Conservation (phyloP, 176 grass and related monocot species). For the Rhynchospora breviuscula region DNA sequence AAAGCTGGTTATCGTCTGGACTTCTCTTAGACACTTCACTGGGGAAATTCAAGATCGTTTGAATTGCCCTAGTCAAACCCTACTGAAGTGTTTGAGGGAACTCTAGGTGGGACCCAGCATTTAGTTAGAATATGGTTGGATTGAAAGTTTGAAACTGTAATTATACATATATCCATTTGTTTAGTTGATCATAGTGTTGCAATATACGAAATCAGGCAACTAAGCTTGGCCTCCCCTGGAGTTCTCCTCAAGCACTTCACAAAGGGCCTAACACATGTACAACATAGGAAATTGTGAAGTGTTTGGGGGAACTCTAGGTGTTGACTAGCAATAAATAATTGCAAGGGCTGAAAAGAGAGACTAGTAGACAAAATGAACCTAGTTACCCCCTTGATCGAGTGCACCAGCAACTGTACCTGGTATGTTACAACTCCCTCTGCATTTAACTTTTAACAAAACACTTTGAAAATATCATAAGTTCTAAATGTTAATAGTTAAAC, state of each 20-base stretch:
- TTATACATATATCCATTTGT: not conserved
- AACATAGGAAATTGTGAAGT: constrained; percentile 25
- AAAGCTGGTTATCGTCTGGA: constrained; percentile 24
- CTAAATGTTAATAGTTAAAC: not conserved
- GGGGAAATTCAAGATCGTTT: too few species aligned
- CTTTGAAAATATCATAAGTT: not conserved
- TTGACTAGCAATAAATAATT: constrained; percentile 3
- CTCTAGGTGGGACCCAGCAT: constrained; percentile 25
- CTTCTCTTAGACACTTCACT: not conserved
- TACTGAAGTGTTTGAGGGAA: not conserved
- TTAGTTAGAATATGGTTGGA: not conserved
- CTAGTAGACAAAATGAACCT: not conserved
- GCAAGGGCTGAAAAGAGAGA: not conserved
- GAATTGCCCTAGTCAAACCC: too few species aligned
- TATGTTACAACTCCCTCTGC: not conserved
- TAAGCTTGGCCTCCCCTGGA: constrained; percentile 24
- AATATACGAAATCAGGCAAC: not conserved
- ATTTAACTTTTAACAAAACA: not conserved
- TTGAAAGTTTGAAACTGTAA: not conserved
- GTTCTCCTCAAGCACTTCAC: constrained; percentile 49
- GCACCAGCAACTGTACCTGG: not conserved
- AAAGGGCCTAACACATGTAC: not conserved
- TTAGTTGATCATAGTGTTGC: not conserved
- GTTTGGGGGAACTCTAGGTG: constrained; percentile 48
- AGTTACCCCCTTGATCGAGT: constrained; percentile 1